Conservation (phyloP, 116 monocot species). For the Dioscorea cayenensis region DNA sequence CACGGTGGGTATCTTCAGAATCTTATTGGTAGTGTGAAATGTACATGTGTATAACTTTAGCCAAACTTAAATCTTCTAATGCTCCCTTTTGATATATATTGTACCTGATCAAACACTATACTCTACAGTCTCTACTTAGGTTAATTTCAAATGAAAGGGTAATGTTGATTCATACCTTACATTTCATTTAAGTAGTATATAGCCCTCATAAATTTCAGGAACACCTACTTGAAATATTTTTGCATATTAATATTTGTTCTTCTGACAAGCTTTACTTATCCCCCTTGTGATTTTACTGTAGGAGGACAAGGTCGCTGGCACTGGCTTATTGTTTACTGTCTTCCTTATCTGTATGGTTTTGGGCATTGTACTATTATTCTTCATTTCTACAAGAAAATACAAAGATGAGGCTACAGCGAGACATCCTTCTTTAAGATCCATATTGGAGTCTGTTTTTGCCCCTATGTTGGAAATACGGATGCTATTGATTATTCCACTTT, state of each 20-base stretch:
- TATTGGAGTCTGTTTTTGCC: conserved; percentile 47
- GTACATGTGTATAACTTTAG: too few relatives aligned
- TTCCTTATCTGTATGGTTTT: conserved; percentile 73
- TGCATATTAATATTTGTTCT: neutral
- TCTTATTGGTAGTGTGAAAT: too few relatives aligned
- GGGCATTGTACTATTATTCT: conserved; percentile 70
- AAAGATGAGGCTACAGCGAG: conserved; percentile 23
- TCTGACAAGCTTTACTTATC: neutral
- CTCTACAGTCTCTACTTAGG: neutral
- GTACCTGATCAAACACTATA: neutral
- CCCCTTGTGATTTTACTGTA: conserved; percentile 19
- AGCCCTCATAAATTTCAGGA: too few relatives aligned
- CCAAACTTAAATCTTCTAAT: too few relatives aligned
- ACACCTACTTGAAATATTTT: too few relatives aligned
- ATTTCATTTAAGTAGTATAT: too few relatives aligned
- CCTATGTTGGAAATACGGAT: conserved; percentile 63
- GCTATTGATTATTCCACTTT: conserved; percentile 70
- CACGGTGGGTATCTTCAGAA: conserved; percentile 27
- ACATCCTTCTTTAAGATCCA: conserved; percentile 24
- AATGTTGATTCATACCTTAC: too few relatives aligned
- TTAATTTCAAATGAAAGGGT: too few relatives aligned
- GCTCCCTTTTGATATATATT: too few relatives aligned
- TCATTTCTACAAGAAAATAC: conserved; percentile 71
- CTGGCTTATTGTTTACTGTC: conserved; percentile 63
- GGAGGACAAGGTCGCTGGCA: conserved; percentile 52